These are phyloP conservation scores for Stemphylium beticola DNA, from an alignment of 2,329 filamentous ascomycete species.

Conservation along the genomic window DNA sequence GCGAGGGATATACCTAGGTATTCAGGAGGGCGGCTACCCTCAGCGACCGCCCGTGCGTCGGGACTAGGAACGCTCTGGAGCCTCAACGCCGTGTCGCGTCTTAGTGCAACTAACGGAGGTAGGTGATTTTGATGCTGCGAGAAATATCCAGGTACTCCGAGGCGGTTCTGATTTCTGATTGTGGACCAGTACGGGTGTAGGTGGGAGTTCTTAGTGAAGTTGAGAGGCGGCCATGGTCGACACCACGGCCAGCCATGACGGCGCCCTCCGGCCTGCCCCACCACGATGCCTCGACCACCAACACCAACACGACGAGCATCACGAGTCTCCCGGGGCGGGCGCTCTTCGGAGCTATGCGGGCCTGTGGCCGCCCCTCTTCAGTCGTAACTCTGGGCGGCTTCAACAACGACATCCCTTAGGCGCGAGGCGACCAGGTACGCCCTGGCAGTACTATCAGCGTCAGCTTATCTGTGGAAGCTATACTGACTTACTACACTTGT, in stretches of 20 bases:
- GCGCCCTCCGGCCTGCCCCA: neutral
- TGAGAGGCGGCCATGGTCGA: constrained; percentile 6
- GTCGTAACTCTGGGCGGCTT: too few relatives aligned
- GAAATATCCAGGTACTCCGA: neutral
- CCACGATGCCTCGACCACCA: neutral
- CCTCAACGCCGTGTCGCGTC: neutral
- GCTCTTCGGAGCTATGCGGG: too few relatives aligned
- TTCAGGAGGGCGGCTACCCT: neutral
- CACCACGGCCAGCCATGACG: constrained; percentile 12
- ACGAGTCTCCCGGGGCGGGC: too few relatives aligned
- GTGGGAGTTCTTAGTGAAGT: neutral
- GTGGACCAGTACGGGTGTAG: neutral
- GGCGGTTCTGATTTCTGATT: neutral
- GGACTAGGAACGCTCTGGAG: neutral
- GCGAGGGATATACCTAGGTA: too few relatives aligned
- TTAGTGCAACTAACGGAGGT: neutral
- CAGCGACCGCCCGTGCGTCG: neutral
- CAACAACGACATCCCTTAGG: too few relatives aligned
- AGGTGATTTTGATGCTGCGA: neutral
- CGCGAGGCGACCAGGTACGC: too few relatives aligned
- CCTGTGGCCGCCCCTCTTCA: too few relatives aligned
- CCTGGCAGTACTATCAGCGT: too few relatives aligned
- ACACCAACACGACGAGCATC: neutral
- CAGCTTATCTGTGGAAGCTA: too few relatives aligned
- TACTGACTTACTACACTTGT: too few relatives aligned